Evolutionary conservation across 2,329 filamentous ascomycete genomes (phyloP).

Genomic region (Fusarium equiseti): DNA sequence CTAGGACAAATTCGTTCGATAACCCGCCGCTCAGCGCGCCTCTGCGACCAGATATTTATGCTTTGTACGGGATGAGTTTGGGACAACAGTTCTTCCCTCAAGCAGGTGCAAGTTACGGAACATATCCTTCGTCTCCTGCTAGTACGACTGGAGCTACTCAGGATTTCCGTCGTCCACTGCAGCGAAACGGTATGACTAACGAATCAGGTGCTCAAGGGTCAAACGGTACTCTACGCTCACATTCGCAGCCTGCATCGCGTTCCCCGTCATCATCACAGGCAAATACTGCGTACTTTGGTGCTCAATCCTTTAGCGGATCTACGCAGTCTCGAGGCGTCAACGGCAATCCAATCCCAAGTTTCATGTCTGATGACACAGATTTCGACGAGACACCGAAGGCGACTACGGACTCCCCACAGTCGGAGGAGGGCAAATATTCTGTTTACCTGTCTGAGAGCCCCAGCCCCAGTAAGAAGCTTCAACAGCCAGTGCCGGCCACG

Average conservation of each 20-base stretch:
- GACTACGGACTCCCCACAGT: conserved; percentile 59
- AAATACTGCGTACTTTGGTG: conserved; percentile 44
- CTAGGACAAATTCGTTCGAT: conserved; percentile 73
- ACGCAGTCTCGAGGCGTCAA: conserved; percentile 58
- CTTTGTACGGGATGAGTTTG: conserved; percentile 60
- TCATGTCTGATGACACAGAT: conserved; percentile 67
- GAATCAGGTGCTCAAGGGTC: conserved; percentile 62
- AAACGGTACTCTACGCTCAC: conserved; percentile 70
- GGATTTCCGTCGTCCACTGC: conserved; percentile 69
- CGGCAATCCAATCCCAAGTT: conserved; percentile 65
- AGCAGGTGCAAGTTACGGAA: conserved; percentile 58
- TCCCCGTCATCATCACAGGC: conserved; percentile 51
- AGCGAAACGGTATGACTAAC: conserved; percentile 64
- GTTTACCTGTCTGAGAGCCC: conserved; percentile 47
- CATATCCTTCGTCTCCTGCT: conserved; percentile 69
- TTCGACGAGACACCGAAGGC: conserved; percentile 60
- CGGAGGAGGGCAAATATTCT: conserved; percentile 58
- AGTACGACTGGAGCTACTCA: conserved; percentile 57
- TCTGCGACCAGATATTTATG: conserved; percentile 68
- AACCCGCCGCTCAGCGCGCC: conserved; percentile 70
- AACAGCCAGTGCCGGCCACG: conserved; percentile 45
- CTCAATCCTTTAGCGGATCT: conserved; percentile 54
- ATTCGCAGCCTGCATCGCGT: conserved; percentile 74
- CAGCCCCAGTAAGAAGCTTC: conserved; percentile 46
- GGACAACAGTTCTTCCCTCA: conserved; percentile 62